Evolutionary conservation across 257 asterid genomes (phyloP).

Genomic region (Eucommia ulmoides): DNA sequence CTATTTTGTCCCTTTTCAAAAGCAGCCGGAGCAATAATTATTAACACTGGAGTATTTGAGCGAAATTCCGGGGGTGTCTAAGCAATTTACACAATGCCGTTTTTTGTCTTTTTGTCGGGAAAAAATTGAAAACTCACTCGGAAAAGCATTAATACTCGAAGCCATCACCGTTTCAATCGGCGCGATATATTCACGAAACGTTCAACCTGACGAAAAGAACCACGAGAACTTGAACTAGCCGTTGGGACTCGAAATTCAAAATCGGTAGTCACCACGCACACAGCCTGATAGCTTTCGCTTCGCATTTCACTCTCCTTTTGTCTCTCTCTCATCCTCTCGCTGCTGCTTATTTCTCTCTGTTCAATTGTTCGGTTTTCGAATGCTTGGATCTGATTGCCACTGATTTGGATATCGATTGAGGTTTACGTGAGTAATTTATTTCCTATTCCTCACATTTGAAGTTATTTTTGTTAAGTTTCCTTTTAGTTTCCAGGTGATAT

Average conservation of each 20-base stretch:
- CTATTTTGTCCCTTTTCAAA: too few relatives aligned
- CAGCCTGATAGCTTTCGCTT: not conserved
- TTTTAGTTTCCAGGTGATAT: slow-evolving; percentile 7
- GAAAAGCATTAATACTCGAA: not conserved
- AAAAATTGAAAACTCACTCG: not conserved
- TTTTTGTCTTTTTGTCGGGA: not conserved
- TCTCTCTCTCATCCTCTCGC: slow-evolving; percentile 2
- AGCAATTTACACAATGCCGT: not conserved
- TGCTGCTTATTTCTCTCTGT: not conserved
- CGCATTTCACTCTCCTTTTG: not conserved
- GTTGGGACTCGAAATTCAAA: slow-evolving; percentile 37
- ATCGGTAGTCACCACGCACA: too few relatives aligned
- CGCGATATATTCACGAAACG: slow-evolving; percentile 14
- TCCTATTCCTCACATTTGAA: not conserved
- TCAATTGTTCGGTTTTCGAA: too few relatives aligned
- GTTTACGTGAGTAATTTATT: not conserved
- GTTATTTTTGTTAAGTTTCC: not conserved
- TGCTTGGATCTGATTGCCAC: slow-evolving; percentile 5
- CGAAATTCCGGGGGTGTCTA: not conserved
- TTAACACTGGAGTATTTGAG: too few relatives aligned
- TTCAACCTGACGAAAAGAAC: not conserved
- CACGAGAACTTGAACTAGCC: slow-evolving; percentile 43
- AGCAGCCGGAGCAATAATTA: too few relatives aligned
- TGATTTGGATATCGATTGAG: not conserved
- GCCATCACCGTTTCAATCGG: not conserved